Base-by-base conservation (phyloP, 1,284 basidiomycete species). In the Cutaneotrichosporon spelunceum region DNA sequence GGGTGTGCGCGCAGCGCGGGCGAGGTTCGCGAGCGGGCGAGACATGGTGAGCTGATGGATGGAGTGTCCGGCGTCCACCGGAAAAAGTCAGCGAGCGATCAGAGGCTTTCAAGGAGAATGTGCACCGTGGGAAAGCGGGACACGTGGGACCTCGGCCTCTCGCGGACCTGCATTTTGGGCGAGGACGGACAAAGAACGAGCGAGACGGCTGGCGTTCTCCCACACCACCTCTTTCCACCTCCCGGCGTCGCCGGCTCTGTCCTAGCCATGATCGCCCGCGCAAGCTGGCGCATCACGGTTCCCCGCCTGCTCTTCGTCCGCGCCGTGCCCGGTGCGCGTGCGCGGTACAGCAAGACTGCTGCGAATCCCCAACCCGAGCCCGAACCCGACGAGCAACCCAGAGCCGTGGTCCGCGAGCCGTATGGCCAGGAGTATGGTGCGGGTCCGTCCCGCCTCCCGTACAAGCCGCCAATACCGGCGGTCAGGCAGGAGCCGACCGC, bases 381-480 rank as follows among this genome's bases (percentile, higher is more conserved):
- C 13, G 21, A 29, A 19, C 26, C 49, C 36, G 57, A 61, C 23
- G 42, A 44, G 10, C 24, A 30, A 19, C 23, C 14, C 19, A 36
- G 33, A 21, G 62, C 34, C 13, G 34, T 30, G 24, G 34, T 27
- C 6, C 29, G 36, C 9, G 67, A 64, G 19, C 72, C 68, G 2
- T 76, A 68, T 39, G 74, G 74, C 0, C 61, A 64, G 14, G 70
- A 62, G 14, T 76, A 73, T 47, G 74, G 74, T 6, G 70, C 74
- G 24, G 72, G 74, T 4, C 74, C 74, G 1, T 76, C 74, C 2
- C 52, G 72, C 13, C 26, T 72, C 8, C 72, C 74, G 5, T 76
- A 76, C 53, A 49, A 63, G 52, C 62, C 67, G 16, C 60, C 54
- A 30, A 23, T 52, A 49, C 23, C 23, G 6, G 3, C 13, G 24